These are phyloP conservation scores for Chaetomium sp. DNA, from an alignment of 2,329 filamentous ascomycete species.

Conservation along the genomic window DNA sequence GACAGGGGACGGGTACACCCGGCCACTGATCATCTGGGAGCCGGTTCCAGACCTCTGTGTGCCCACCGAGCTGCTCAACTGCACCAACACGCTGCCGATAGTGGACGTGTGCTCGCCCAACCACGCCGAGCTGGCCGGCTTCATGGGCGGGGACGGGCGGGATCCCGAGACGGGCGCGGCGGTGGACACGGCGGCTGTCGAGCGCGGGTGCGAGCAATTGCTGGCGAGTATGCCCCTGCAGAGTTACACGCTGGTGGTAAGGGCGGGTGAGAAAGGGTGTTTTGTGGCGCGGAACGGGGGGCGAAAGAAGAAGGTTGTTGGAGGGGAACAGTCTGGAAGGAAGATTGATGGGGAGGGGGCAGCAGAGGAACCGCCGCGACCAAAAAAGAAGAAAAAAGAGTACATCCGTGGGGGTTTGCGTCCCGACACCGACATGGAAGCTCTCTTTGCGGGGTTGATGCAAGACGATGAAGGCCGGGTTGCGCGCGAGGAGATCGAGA, in stretches of 20 bases:
- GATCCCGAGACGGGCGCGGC: conserved; percentile 46
- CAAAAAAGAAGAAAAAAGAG: conserved; percentile 20
- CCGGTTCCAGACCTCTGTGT: conserved; percentile 85
- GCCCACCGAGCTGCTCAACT: conserved; percentile 59
- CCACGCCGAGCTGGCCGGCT: conserved; percentile 76
- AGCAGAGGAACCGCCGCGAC: conserved; percentile 3
- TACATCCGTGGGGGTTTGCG: conserved; percentile 44
- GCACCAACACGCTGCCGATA: conserved; percentile 55
- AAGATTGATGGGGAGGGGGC: conserved; percentile 16
- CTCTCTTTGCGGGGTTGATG: conserved; percentile 52
- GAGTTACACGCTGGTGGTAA: conserved; percentile 60
- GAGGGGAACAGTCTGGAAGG: conserved; percentile 16
- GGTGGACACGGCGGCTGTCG: conserved; percentile 45
- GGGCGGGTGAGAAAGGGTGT: conserved; percentile 67
- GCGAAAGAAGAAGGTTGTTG: conserved; percentile 34
- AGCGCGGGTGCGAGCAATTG: conserved; percentile 56
- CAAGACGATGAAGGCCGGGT: conserved; percentile 47
- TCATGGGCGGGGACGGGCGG: conserved; percentile 61
- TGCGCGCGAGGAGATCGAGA: conserved; percentile 51
- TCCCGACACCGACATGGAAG: conserved; percentile 57
- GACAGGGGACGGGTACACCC: conserved; percentile 31
- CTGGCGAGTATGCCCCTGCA: conserved; percentile 58
- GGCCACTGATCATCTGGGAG: conserved; percentile 86
- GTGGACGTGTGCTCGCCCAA: conserved; percentile 70
- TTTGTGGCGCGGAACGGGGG: conserved; percentile 55